Conservation (phyloP, 306 rosid genomes). For the Luffa aegyptiaca region DNA sequence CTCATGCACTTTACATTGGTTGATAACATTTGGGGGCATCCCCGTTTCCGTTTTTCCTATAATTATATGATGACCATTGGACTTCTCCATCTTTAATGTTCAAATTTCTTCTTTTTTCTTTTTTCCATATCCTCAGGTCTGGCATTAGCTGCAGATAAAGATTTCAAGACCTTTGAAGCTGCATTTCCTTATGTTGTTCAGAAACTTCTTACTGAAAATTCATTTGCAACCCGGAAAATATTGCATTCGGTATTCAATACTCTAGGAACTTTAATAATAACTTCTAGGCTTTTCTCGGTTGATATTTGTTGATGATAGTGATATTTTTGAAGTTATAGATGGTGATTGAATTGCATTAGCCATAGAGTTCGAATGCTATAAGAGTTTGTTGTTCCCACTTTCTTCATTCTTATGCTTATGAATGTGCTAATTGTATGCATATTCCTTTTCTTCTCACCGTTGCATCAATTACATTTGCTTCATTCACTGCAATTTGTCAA, state of each 20-base stretch:
- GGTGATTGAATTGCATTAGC: neutral
- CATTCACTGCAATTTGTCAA: neutral
- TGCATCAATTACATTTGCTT: neutral
- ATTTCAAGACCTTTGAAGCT: slow-evolving; percentile 88
- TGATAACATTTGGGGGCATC: neutral
- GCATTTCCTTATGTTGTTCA: slow-evolving; percentile 87
- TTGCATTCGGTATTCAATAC: slow-evolving; percentile 54
- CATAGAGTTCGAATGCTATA: neutral
- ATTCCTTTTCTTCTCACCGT: neutral
- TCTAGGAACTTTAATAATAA: neutral
- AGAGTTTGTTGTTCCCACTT: neutral
- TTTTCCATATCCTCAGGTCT: slow-evolving; percentile 43
- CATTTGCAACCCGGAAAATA: slow-evolving; percentile 57
- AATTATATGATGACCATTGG: neutral
- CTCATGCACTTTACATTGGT: neutral
- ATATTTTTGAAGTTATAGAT: neutral
- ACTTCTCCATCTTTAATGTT: neutral
- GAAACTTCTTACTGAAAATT: slow-evolving; percentile 85
- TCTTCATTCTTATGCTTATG: neutral
- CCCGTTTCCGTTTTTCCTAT: neutral
- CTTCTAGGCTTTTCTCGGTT: neutral
- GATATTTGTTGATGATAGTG: neutral
- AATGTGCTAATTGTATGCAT: neutral
- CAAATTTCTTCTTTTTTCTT: neutral
- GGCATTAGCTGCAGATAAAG: slow-evolving; percentile 69